Conservation (phyloP, 192 early-diverging fungal genomes). For the Coemansia sp. region DNA sequence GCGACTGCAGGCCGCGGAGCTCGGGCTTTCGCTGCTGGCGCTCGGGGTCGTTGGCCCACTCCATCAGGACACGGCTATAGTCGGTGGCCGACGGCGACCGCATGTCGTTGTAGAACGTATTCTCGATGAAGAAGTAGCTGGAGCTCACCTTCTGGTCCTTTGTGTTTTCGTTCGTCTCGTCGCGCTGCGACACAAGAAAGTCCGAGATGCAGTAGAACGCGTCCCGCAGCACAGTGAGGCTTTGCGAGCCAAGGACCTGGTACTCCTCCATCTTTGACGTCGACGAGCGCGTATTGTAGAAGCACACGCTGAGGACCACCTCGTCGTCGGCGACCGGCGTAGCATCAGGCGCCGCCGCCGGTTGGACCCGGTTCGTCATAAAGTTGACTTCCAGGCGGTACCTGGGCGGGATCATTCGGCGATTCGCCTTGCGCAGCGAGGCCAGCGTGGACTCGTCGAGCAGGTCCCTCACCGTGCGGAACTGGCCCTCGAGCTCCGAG, state of each 20-base stretch:
- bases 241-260: constrained; percentile 62
- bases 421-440: constrained; percentile 45
- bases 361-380: constrained; percentile 42
- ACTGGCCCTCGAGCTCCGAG: constrained; percentile 44
- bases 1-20: constrained; percentile 45
- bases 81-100: constrained; percentile 55
- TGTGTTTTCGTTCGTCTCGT: constrained; percentile 43
- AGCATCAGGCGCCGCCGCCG: constrained; percentile 10
- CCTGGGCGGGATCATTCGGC: constrained; percentile 43
- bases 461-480: constrained; percentile 33
- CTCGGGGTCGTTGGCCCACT: constrained; percentile 59
- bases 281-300: constrained; percentile 56
- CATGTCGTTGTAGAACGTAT: constrained; percentile 67
- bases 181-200: constrained; percentile 50
- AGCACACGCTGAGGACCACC: constrained; percentile 54
- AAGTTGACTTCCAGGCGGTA: constrained; percentile 50
- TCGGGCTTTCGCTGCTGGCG: constrained; percentile 47
- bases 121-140: constrained; percentile 73
- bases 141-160: constrained; percentile 52
- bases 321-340: constrained; percentile 49
- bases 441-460: constrained; percentile 47
- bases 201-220: constrained; percentile 65
- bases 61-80: constrained; percentile 64
- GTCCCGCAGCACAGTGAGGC: constrained; percentile 61
- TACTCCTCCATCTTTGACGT: constrained; percentile 56